Percentiles rank a stretch among this genome's conserved stretches.
Evolutionary conservation across 2,329 filamentous ascomycete genomes (phyloP).

Genomic region (Emydomyces testavorans): DNA sequence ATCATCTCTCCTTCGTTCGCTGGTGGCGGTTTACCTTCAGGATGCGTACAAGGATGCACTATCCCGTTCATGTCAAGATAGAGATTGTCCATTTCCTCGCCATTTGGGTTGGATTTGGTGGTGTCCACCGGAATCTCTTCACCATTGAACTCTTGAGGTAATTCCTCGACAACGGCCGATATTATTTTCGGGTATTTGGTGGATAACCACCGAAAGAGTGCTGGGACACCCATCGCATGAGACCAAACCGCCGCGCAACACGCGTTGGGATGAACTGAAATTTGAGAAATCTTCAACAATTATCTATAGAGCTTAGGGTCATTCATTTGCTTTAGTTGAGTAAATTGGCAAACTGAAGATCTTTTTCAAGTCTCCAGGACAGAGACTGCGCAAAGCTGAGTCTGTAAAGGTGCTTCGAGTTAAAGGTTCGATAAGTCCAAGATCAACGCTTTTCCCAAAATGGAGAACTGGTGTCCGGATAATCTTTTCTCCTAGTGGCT

Average conservation of each 20-base stretch:
- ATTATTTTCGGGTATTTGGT: slow-evolving; percentile 97
- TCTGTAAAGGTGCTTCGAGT: not conserved
- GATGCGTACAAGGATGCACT: slow-evolving; percentile 95
- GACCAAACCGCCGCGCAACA: not conserved
- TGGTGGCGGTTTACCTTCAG: slow-evolving; percentile 81
- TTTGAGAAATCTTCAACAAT: not conserved
- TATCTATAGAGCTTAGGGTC: too few relatives aligned
- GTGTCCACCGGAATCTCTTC: slow-evolving; percentile 73
- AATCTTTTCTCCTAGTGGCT: not conserved
- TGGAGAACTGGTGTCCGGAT: not conserved
- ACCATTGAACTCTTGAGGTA: slow-evolving; percentile 71
- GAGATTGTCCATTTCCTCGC: slow-evolving; percentile 93
- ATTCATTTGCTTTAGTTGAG: too few relatives aligned
- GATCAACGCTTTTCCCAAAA: slow-evolving; percentile 7
- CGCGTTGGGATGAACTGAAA: not conserved
- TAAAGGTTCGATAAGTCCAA: not conserved
- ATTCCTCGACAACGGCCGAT: slow-evolving; percentile 77
- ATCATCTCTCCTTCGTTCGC: slow-evolving; percentile 99
- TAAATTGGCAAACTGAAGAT: too few relatives aligned
- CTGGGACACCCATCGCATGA: slow-evolving; percentile 72
- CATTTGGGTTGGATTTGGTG: slow-evolving; percentile 80
- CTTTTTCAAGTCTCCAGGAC: not conserved
- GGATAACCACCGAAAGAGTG: slow-evolving; percentile 91
- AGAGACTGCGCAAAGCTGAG: not conserved
- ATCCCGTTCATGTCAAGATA: slow-evolving; percentile 99